Percentiles rank a stretch among this genome's conserved stretches.
Conservation (phyloP, 768 basidiomycete genomes). For the Cyathus striatus region DNA sequence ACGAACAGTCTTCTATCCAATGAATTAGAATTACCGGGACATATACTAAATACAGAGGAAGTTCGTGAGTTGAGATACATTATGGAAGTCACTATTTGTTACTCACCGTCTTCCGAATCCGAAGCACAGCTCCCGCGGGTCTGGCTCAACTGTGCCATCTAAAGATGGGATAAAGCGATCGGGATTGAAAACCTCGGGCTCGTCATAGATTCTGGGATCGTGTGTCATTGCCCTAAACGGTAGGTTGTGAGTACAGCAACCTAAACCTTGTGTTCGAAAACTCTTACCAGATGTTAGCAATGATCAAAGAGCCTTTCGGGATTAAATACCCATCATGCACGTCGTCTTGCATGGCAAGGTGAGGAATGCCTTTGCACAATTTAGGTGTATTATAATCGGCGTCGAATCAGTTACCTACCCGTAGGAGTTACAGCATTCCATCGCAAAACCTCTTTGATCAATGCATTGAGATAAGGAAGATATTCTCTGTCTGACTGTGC, state of each 20-base stretch:
- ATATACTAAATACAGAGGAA: conserved; percentile 15
- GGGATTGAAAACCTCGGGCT: conserved; percentile 54
- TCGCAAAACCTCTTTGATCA: conserved; percentile 52
- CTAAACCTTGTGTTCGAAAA: neutral
- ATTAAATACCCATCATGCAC: conserved; percentile 58
- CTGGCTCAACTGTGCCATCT: conserved; percentile 37
- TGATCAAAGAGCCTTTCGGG: conserved; percentile 50
- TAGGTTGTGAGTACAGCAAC: conserved; percentile 4
- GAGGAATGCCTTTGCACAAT: conserved; percentile 37
- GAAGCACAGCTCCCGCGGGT: conserved; percentile 60
- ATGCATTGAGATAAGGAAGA: conserved; percentile 57
- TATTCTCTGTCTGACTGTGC: conserved; percentile 51
- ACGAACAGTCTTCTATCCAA: no score
- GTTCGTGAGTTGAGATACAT: neutral
- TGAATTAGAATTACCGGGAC: no score
- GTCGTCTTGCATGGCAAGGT: conserved; percentile 55
- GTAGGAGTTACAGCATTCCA: conserved; percentile 45
- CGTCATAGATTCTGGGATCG: conserved; percentile 46
- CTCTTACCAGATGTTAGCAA: conserved; percentile 45
- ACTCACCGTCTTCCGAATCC: conserved; percentile 65
- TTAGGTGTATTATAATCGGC: conserved; percentile 8
- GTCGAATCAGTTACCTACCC: conserved; percentile 19
- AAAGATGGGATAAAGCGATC: conserved; percentile 51
- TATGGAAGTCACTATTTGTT: no score
- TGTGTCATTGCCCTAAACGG: conserved; percentile 42